Evolutionary conservation across 208 protist genomes (phyloP).

Genomic region (Histomonas meleagridis): DNA sequence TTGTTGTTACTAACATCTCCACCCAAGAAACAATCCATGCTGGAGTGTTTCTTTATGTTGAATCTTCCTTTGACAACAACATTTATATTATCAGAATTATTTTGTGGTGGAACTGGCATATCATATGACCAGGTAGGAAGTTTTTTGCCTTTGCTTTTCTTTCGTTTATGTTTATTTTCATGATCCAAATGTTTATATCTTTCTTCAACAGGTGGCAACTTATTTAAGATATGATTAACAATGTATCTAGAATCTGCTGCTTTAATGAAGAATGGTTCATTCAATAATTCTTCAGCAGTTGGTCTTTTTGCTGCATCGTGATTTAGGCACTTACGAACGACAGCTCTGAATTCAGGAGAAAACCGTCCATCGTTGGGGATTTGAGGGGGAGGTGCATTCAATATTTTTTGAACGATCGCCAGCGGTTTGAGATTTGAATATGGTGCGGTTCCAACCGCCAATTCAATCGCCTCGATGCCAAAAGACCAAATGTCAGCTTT

Average conservation of each 20-base stretch:
- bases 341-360: slow-evolving; percentile 43
- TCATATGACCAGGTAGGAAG: too few relatives aligned
- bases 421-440: slow-evolving; percentile 50
- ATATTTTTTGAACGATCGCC: background rate
- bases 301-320: slow-evolving; percentile 48
- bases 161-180: too few relatives aligned
- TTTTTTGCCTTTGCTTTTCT: too few relatives aligned
- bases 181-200: too few relatives aligned
- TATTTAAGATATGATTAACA: background rate
- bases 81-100: too few relatives aligned
- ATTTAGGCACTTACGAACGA: slow-evolving; percentile 49
- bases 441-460: slow-evolving; percentile 49
- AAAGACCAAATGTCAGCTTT: slow-evolving; percentile 60
- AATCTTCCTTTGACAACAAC: too few relatives aligned
- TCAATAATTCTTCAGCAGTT: slow-evolving; percentile 42
- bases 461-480: slow-evolving; percentile 57
- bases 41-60: too few relatives aligned
- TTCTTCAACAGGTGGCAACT: background rate
- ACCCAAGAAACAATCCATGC: too few relatives aligned
- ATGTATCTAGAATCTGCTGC: background rate
- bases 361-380: slow-evolving; percentile 32
- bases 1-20: too few relatives aligned
- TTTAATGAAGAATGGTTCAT: slow-evolving; percentile 44
- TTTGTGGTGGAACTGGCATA: too few relatives aligned
- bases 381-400: background rate